Evolutionary conservation across 148 eudicot genomes (phyloP).

Genomic region (Camellia granthamiana): DNA sequence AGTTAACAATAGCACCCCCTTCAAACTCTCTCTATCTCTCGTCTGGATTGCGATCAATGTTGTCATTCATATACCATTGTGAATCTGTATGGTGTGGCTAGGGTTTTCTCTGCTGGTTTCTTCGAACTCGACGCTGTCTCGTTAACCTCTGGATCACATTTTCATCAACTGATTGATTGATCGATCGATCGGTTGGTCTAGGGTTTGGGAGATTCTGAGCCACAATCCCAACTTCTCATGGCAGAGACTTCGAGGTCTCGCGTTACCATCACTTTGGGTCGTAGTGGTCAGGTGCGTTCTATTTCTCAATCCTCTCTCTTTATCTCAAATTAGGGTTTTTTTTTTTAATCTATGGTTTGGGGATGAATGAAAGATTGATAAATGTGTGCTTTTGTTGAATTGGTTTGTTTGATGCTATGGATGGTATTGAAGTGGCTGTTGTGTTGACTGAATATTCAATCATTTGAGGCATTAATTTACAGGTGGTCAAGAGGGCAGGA

Average conservation of each 20-base stretch:
- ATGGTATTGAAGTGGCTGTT: neutral
- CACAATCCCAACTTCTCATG: neutral
- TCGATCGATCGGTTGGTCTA: neutral
- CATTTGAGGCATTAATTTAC: constrained; percentile 11
- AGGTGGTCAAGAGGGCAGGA: constrained; percentile 76
- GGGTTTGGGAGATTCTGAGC: neutral
- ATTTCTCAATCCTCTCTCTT: neutral
- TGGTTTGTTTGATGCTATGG: neutral
- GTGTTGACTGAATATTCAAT: neutral
- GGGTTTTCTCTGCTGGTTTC: neutral
- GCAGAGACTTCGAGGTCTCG: neutral
- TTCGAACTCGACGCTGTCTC: neutral
- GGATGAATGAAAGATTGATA: neutral
- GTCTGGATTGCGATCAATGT: no score
- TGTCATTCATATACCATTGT: no score
- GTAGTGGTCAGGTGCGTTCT: constrained; percentile 52
- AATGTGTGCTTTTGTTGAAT: constrained; percentile 5
- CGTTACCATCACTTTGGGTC: constrained; percentile 45
- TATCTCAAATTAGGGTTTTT: neutral
- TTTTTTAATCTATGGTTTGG: neutral
- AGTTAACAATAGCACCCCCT: no score
- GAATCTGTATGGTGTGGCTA: no score
- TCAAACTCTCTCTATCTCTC: no score
- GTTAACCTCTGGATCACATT: neutral
- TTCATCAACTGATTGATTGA: neutral